A percentile compares a stretch with the other conserved stretches of the same genome.
phyloP scores from a whole-genome alignment of 768 basidiomycete genomes.

The Kwoniella europaea region DNA sequence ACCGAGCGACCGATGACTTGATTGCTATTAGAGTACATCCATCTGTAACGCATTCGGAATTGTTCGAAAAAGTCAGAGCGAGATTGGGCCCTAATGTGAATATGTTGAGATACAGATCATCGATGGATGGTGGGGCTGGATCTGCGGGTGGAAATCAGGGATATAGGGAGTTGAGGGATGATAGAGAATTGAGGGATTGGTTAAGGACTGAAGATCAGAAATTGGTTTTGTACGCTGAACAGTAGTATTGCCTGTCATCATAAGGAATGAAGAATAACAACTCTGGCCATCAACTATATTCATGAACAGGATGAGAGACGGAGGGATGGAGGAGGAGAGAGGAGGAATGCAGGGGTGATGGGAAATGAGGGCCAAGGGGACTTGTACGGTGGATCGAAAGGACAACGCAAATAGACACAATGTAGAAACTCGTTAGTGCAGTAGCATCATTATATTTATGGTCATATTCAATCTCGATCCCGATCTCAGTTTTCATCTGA shows the following conservation, averaged over 20 bases:
- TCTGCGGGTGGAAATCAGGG: slow-evolving; percentile 15
- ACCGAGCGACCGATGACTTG: slow-evolving; percentile 87
- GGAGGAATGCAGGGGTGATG: too few species aligned
- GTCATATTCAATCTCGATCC: too few species aligned
- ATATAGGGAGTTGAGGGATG: slow-evolving; percentile 54
- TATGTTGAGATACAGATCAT: slow-evolving; percentile 69
- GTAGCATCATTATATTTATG: too few species aligned
- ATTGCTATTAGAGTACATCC: slow-evolving; percentile 98
- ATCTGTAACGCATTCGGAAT: slow-evolving; percentile 77
- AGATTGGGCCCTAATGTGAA: slow-evolving; percentile 77
- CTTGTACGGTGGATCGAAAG: too few species aligned
- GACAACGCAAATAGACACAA: too few species aligned
- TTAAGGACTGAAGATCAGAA: slow-evolving; percentile 55
- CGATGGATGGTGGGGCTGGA: slow-evolving; percentile 29
- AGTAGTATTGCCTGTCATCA: neutral
- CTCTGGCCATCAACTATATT: too few species aligned
- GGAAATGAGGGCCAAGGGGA: too few species aligned
- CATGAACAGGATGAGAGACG: too few species aligned
- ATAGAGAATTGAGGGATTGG: slow-evolving; percentile 54
- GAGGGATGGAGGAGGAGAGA: too few species aligned
- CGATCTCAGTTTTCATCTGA: too few species aligned
- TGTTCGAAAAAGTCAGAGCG: slow-evolving; percentile 89
- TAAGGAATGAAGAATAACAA: too few species aligned
- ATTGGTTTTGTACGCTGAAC: slow-evolving; percentile 57
- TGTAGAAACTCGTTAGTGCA: too few species aligned